Conservation (phyloP, 495 filamentous ascomycete species). For the Sphaerosporella brunnea region DNA sequence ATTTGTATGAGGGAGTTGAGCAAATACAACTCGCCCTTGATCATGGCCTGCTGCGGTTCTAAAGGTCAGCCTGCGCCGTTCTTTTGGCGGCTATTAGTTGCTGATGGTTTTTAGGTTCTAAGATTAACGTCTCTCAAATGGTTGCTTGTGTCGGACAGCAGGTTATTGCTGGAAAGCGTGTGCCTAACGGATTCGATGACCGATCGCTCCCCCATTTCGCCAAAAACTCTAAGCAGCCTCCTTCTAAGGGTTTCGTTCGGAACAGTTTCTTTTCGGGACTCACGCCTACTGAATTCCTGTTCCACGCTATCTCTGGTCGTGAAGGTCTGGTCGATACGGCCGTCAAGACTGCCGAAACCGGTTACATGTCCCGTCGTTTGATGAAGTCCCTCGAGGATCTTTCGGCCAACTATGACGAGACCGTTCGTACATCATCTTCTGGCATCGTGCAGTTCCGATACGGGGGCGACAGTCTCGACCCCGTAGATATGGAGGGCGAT, state of each 20-base stretch:
- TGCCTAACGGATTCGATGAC: slow-evolving; percentile 90
- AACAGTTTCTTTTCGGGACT: slow-evolving; percentile 98
- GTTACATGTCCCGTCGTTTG: slow-evolving; percentile 93
- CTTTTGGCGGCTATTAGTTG: background rate
- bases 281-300: slow-evolving; percentile 77
- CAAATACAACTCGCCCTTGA: slow-evolving; percentile 77
- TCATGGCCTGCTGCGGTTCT: slow-evolving; percentile 94
- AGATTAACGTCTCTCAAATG: slow-evolving; percentile 99
- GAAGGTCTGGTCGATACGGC: slow-evolving; percentile 99
- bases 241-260: slow-evolving; percentile 86
- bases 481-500: slow-evolving; percentile 90
- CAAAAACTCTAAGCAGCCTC: slow-evolving; percentile 74
- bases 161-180: slow-evolving; percentile 86
- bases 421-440: slow-evolving; percentile 71
- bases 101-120: slow-evolving; percentile 38
- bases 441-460: slow-evolving; percentile 92
- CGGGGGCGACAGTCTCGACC: slow-evolving; percentile 86
- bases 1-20: slow-evolving; percentile 80
- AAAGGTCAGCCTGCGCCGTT: slow-evolving; percentile 35
- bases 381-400: slow-evolving; percentile 98
- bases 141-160: slow-evolving; percentile 93
- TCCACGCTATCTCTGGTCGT: slow-evolving; percentile 95
- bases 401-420: slow-evolving; percentile 78
- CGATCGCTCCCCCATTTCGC: slow-evolving; percentile 87
- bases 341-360: slow-evolving; percentile 96